Percentiles rank a stretch among this genome's conserved stretches.
These are phyloP conservation scores for Fusarium robinianum DNA, from an alignment of 2,329 filamentous ascomycete species.

Conservation along the genomic window DNA sequence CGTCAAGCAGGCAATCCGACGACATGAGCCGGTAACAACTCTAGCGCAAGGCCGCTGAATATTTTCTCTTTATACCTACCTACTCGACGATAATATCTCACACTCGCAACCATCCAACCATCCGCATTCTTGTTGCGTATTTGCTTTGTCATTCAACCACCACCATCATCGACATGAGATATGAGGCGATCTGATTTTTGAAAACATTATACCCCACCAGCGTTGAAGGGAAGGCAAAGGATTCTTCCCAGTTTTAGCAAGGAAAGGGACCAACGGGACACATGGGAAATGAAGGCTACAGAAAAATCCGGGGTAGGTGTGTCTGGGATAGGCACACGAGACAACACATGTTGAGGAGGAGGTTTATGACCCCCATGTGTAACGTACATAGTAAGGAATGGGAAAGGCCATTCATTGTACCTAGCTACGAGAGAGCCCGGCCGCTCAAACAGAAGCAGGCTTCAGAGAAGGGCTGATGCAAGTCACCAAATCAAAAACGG, in stretches of 20 bases:
- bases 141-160: conserved; percentile 26
- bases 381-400: conserved; percentile 15
- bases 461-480: conserved; percentile 12
- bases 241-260: conserved; percentile 32
- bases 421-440: conserved; percentile 21
- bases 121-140: conserved; percentile 9
- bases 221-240: conserved; percentile 32
- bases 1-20: conserved; percentile 13
- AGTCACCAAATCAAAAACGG: conserved; percentile 16
- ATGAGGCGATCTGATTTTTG: conserved; percentile 36
- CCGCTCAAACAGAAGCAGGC: conserved; percentile 26
- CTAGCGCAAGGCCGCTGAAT: too few relatives aligned
- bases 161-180: conserved; percentile 27
- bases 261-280: conserved; percentile 36
- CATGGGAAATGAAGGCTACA: conserved; percentile 23
- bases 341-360: conserved; percentile 8
- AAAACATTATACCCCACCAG: conserved; percentile 38
- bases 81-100: background rate
- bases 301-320: conserved; percentile 23
- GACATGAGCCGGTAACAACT: conserved; percentile 23
- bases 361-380: conserved; percentile 23
- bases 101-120: background rate
- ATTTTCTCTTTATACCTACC: too few relatives aligned
- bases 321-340: conserved; percentile 19
- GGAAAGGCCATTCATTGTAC: conserved; percentile 24